These are phyloP conservation scores for Zasmidium cellare DNA, from an alignment of 2,329 filamentous ascomycete genomes.

Conservation along the genomic window DNA sequence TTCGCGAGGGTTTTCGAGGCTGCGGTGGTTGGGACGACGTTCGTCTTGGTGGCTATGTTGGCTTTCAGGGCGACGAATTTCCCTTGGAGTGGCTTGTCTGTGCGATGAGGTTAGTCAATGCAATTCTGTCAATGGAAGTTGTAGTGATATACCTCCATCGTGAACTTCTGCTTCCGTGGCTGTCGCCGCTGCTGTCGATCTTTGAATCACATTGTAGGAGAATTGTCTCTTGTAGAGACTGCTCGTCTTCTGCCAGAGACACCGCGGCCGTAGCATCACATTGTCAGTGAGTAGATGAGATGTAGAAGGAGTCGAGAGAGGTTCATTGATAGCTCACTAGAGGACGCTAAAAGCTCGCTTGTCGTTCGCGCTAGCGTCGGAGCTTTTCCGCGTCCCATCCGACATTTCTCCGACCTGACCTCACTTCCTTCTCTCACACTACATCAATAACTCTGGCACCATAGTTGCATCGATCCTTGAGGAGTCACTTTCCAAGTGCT, in stretches of 20 bases:
- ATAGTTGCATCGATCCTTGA: too few relatives aligned
- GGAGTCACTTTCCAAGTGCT: too few relatives aligned
- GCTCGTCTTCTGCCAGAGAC: background rate
- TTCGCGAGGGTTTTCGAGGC: slow-evolving; percentile 69
- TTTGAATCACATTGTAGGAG: slow-evolving; percentile 1
- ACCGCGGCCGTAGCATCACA: background rate
- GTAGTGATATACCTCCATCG: background rate
- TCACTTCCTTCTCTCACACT: too few relatives aligned
- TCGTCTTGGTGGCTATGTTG: slow-evolving; percentile 48
- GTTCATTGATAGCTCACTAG: too few relatives aligned
- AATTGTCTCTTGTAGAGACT: background rate
- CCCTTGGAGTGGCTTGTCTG: slow-evolving; percentile 24
- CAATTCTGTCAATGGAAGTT: background rate
- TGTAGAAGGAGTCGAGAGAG: too few relatives aligned
- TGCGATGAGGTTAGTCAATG: background rate
- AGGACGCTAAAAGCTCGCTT: too few relatives aligned
- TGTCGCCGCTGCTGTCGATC: background rate
- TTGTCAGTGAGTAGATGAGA: background rate
- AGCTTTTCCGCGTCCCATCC: too few relatives aligned
- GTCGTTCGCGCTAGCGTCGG: too few relatives aligned
- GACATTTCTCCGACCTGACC: too few relatives aligned
- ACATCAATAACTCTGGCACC: too few relatives aligned
- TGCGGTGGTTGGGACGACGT: slow-evolving; percentile 62
- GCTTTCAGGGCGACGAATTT: slow-evolving; percentile 50
- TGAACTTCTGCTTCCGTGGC: background rate